Conservation (phyloP, 1,284 basidiomycete species). For the Anthracocystis walkeri region DNA sequence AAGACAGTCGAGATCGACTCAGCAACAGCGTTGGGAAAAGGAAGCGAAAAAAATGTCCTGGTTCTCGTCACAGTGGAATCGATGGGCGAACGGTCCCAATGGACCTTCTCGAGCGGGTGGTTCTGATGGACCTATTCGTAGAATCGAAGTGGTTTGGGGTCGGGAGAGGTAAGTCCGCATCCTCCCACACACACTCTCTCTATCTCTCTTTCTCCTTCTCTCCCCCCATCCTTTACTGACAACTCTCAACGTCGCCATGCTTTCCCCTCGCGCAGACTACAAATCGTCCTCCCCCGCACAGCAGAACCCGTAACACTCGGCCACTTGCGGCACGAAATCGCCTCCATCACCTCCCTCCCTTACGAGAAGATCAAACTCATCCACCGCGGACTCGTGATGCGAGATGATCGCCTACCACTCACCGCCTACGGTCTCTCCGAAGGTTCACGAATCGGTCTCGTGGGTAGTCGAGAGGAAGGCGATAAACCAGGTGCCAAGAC, state of each 20-base stretch:
- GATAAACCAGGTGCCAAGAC: constrained; percentile 49
- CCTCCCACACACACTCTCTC: not conserved
- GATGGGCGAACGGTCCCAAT: constrained; percentile 33
- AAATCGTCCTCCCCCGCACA: constrained; percentile 47
- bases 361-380: constrained; percentile 60
- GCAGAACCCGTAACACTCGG: constrained; percentile 50
- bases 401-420: constrained; percentile 61
- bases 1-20: not conserved
- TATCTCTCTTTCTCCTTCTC: not conserved
- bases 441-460: constrained; percentile 60
- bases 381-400: constrained; percentile 59
- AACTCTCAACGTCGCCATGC: too few relatives aligned
- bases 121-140: constrained; percentile 32
- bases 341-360: constrained; percentile 58
- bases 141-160: constrained; percentile 62
- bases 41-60: constrained; percentile 59
- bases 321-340: constrained; percentile 60
- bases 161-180: constrained; percentile 53
- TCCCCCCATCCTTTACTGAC: not conserved
- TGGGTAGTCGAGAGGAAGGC: constrained; percentile 51
- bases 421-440: constrained; percentile 55
- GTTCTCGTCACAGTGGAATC: constrained; percentile 68
- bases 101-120: constrained; percentile 13
- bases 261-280: constrained; percentile 31
- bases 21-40: too few relatives aligned